phyloP scores from a whole-genome alignment of 2,329 filamentous ascomycete genomes.

The Alternaria longipes region DNA sequence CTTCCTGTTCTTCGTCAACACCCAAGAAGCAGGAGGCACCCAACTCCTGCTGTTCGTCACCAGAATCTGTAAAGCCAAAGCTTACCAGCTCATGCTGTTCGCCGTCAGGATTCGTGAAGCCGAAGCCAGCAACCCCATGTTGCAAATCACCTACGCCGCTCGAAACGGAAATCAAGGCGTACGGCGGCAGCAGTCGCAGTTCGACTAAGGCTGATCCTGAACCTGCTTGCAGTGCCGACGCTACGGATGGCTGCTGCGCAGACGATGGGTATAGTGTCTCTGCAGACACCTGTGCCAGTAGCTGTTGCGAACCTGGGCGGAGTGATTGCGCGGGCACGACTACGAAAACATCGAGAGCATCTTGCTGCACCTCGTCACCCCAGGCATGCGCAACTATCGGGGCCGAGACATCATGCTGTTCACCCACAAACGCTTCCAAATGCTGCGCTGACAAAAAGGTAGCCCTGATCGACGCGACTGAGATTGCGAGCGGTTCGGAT shows the following conservation, averaged over 20 bases:
- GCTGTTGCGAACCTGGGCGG: slow-evolving; percentile 1
- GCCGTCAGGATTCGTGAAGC: neutral
- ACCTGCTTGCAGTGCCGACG: neutral
- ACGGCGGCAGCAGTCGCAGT: neutral
- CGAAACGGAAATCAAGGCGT: neutral
- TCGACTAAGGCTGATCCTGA: neutral
- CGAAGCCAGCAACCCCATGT: neutral
- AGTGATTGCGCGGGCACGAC: neutral
- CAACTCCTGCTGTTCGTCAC: slow-evolving; percentile 1
- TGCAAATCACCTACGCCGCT: neutral
- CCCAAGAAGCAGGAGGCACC: neutral
- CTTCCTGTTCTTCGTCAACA: neutral
- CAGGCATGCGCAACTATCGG: neutral
- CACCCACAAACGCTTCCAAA: neutral
- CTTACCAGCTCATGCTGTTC: slow-evolving; percentile 19
- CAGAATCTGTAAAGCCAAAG: neutral
- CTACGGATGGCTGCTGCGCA: neutral
- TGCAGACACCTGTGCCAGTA: slow-evolving; percentile 1
- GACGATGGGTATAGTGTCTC: neutral
- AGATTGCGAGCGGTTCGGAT: neutral
- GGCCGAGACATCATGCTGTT: neutral
- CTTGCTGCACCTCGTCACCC: neutral
- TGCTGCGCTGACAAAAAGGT: slow-evolving; percentile 1
- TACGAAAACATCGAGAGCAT: neutral
- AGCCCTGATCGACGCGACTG: neutral